Evolutionary conservation across 768 basidiomycete genomes (phyloP), one percentile per base, ranked within the genome.

Genomic region (Lactarius sp.): DNA sequence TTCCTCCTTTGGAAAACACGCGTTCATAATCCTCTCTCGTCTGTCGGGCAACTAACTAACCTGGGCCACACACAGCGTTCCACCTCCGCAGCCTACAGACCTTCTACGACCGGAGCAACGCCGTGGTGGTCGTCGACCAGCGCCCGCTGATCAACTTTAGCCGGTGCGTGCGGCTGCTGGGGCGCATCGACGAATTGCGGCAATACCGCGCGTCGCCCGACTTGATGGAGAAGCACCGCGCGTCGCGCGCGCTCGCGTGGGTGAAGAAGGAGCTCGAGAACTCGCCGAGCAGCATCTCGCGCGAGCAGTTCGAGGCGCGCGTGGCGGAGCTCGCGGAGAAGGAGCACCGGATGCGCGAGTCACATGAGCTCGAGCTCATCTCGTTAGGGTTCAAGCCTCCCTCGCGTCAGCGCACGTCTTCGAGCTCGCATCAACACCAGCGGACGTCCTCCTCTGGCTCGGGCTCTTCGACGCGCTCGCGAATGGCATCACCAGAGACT

Each of bases 131-230:
- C 18, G 27, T 54, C 33, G 73, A 77, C 41, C 74, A 76, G 22
- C 72, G 68, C 16, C 69, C 71, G 1, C 68, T 80, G 52, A 78
- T 82, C 71, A 80, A 81, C 69, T 81, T 78, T 56, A 63, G 72
- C 54, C 76, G 78, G 47, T 80, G 78, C 60, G 52, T 69, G 56
- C 71, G 73, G 41, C 77, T 79, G 52, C 75, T 75, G 59, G 71
- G 75, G 14, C 73, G 73, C 20, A 69, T 80, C 51, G 74, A 71
- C 51, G 73, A 74, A 33, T 65, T 77, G 8, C 57, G 72, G 6
- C 71, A 71, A 39, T 75, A 73, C 66, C 66, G 69, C 47, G 70
- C 76, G 2, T 75, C 78, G 4, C 20, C 47, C 9, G 71, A 75
- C 57, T 62, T 77, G 41, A 18, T 18, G 47, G 47, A 22, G 46